Evolutionary conservation across 1,284 basidiomycete genomes (phyloP), one percentile per base, ranked within the genome.

Genomic region (Trichosporon faecale): DNA sequence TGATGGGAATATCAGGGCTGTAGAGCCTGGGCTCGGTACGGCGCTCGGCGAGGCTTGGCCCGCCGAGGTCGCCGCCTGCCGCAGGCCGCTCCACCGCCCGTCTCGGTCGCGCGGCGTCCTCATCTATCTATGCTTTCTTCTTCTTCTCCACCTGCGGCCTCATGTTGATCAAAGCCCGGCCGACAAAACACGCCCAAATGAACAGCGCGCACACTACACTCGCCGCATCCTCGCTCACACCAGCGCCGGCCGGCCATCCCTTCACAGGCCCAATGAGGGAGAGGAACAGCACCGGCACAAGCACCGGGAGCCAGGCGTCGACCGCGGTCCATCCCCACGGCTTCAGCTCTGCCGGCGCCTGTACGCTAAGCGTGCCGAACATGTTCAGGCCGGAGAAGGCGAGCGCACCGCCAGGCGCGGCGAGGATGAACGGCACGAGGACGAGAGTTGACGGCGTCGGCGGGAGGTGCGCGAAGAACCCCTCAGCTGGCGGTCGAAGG

Each of bases 401-500:
- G 27, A 82, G 44, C 4, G 78, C 76, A 3, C 80, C 81, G 73
- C 78, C 80, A 2, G 83, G 83, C 8, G 81, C 80, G 55, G 80
- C 78, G 25, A 80, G 69, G 68, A 83, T 82, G 74, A 82, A 81
- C 7, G 82, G 82, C 1, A 79, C 75, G 23, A 83, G 76, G 4
- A 83, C 60, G 68, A 84, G 76, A 1, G 79, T 76, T 5, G 76
- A 70, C 14, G 81, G 77, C 4, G 81, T 83, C 1, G 76, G 65
- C 1, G 76, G 77, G 8, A 83, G 76, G 1, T 69, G 57, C 25
- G 57, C 44, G 27, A 27, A 37, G 64, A 61, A 29, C 14, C 40
- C 31, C 21, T 18, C 29, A 0, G 57, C 18, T 1, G 65, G 31
- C 0, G 71, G 66, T 65, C 72, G 68, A 0, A 80, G 71, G 55